Evolutionary conservation across 768 basidiomycete species (phyloP).

Genomic region (Hygrophoropsis aurantiaca): DNA sequence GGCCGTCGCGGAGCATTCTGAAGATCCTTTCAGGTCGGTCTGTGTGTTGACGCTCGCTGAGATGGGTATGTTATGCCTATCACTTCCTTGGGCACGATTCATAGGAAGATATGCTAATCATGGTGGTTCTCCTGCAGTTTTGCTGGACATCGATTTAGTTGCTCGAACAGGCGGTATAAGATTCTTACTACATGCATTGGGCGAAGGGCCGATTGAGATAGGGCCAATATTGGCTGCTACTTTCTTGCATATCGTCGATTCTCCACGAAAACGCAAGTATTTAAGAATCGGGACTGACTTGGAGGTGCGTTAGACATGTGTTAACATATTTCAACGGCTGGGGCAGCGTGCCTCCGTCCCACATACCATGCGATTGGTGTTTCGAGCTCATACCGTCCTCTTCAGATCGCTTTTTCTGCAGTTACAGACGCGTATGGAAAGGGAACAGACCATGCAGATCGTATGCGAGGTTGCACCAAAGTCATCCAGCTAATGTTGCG

Average conservation of each 20-base stretch:
- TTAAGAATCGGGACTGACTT: conserved; percentile 82
- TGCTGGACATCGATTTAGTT: conserved; percentile 86
- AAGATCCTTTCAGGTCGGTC: conserved; percentile 83
- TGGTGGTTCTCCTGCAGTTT: conserved; percentile 46
- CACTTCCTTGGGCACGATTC: conserved; percentile 2
- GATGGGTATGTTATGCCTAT: conserved; percentile 58
- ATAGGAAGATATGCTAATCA: conserved; percentile 7
- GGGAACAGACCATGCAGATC: conserved; percentile 72
- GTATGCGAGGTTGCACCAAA: conserved; percentile 74
- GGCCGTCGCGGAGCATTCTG: conserved; percentile 88
- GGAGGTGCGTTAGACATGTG: conserved; percentile 57
- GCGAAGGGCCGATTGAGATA: conserved; percentile 87
- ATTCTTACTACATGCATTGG: conserved; percentile 79
- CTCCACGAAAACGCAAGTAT: conserved; percentile 76
- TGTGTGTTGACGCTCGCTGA: conserved; percentile 88
- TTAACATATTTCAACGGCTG: background rate
- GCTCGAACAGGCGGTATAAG: conserved; percentile 81
- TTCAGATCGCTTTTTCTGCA: conserved; percentile 79
- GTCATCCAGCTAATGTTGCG: conserved; percentile 82
- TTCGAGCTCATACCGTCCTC: background rate
- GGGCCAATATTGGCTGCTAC: conserved; percentile 75
- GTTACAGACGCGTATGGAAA: conserved; percentile 94
- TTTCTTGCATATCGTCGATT: conserved; percentile 83
- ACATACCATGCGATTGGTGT: background rate
- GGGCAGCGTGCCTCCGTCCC: too few relatives aligned